Base-by-base conservation (phyloP, 2,329 filamentous ascomycete species). In the Acrocalymma vagum region DNA sequence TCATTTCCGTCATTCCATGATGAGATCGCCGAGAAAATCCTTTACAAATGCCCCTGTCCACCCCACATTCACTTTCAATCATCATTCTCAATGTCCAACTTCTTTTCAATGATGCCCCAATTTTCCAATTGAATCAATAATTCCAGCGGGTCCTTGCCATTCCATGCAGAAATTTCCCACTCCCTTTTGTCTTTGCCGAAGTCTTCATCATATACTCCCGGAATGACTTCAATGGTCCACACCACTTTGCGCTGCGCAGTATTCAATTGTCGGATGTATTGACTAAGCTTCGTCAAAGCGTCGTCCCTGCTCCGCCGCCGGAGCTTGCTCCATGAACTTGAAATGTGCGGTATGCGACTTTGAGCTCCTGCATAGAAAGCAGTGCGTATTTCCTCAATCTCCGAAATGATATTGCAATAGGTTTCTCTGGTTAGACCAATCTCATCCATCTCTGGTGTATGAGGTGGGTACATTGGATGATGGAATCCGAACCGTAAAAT, bases 151-250 rank as follows among this genome's bases (percentile, higher is more conserved):
- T 61, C 58, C 22, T 54, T 48, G 11, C 39, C 44, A 30, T 58
- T 56, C 55, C 59, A 57, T 4, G 49, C 53, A 36, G 55, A 60
- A 13, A 61, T 55, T 24, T 58, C 58, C 58, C 54, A 60, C 23
- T 60, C 52, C 22, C 51, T 51, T 22, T 48, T 51, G 15, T 53
- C 48, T 20, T 37, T 21, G 9, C 40, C 44, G n/a, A 53, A 21
- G 0, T 43, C 42, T 17, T 43, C 26, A 15, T 59, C 53, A 24
- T 58, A 60, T 6, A 58, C 56, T 3, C 48, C 46, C 1, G 53
- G 55, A 13, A 62, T 55, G 30, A 53, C 49, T 37, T 60, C 56
- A 27, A 62, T 51, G 4, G 55, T 62, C 56, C 60, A 63, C 5
- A 63, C 48, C 3, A 60, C 30, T 5, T 42, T 39, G 17, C 47